These are phyloP conservation scores for Paecilomyces fulvus DNA, from an alignment of 2,329 filamentous ascomycete genomes.

Conservation along the genomic window DNA sequence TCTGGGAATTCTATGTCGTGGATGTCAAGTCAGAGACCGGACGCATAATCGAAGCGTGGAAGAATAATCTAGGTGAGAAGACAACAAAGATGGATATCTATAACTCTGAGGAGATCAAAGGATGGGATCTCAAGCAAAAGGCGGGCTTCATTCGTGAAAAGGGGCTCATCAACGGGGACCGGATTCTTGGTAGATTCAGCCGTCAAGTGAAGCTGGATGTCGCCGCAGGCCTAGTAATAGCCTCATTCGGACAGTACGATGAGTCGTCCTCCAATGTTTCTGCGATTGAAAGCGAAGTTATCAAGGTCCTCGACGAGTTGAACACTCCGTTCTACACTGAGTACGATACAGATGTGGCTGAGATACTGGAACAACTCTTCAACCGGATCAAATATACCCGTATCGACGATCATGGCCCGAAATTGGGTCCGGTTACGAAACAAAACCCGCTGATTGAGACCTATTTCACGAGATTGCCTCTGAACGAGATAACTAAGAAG, in stretches of 20 bases:
- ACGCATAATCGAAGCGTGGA: constrained; percentile 64
- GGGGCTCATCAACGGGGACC: constrained; percentile 62
- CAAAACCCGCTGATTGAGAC: constrained; percentile 79
- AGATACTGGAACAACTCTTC: constrained; percentile 83
- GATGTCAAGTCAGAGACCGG: constrained; percentile 67
- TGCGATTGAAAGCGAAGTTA: constrained; percentile 45
- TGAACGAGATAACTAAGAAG: constrained; percentile 67
- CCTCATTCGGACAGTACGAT: constrained; percentile 59
- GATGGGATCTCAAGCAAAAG: constrained; percentile 50
- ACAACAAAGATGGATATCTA: constrained; percentile 8
- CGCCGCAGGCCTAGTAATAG: constrained; percentile 59
- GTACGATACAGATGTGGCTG: constrained; percentile 74
- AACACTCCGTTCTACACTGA: constrained; percentile 88
- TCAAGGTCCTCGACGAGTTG: constrained; percentile 65
- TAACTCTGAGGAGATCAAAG: constrained; percentile 36
- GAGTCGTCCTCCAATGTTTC: constrained; percentile 35
- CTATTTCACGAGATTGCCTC: constrained; percentile 85
- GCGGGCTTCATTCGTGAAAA: constrained; percentile 55
- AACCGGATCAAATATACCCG: constrained; percentile 93
- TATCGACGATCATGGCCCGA: constrained; percentile 85
- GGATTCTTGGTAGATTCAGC: constrained; percentile 70
- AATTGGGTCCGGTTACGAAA: constrained; percentile 67
- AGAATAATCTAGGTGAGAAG: constrained; percentile 29
- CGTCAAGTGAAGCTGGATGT: constrained; percentile 61
- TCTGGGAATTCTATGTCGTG: constrained; percentile 92